Evolutionary conservation across 1,284 basidiomycete genomes (phyloP), one percentile per base, ranked within the genome.

Genomic region (Pascua sp.): DNA sequence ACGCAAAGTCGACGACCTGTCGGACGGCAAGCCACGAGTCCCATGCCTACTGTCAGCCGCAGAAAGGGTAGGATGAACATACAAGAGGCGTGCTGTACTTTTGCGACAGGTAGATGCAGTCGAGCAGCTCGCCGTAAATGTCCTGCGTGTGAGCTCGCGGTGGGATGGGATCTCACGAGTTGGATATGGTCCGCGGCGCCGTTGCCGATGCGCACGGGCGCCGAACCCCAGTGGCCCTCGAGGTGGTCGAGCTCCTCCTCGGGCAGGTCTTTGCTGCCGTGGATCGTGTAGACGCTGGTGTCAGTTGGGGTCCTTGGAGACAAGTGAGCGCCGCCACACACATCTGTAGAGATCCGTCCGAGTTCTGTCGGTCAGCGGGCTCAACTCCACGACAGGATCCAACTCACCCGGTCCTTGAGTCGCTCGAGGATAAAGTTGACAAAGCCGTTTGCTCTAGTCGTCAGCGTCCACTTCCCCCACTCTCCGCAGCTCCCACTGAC

Each of bases 101-200:
- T 75, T 95, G 92, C 7, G 90, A 87, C 17, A 96, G 84, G 71
- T 96, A 96, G 61, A 96, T 89, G 84, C 87, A 91, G 79, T 96
- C 91, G 87, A 94, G 86, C 16, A 80, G 67, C 60, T 91, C 91
- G 43, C 91, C 92, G 64, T 94, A 94, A 49, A 95, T 94, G 73
- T 95, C 92, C 87, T 91, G 49, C 18, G 24, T 90, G 51, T 50
- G 24, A 60, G 55, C 24, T 16, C 10, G 38, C 15, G 8, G 15
- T 15, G 16, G 32, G 9, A n/a, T n/a, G 44, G 11, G 48, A 40
- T 49, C 46, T 60, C 57, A 90, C 89, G 61, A 95, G 77, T 68
- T 95, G 91, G 4, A 93, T 72, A 73, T 95, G 91, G 70, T 92
- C 87, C 2, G 89, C 90, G 1, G 90, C 91, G 5, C 91, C 91